These are phyloP conservation scores for Brasilioporus rufonigricans DNA, from an alignment of 768 basidiomycete genomes.

Conservation along the genomic window DNA sequence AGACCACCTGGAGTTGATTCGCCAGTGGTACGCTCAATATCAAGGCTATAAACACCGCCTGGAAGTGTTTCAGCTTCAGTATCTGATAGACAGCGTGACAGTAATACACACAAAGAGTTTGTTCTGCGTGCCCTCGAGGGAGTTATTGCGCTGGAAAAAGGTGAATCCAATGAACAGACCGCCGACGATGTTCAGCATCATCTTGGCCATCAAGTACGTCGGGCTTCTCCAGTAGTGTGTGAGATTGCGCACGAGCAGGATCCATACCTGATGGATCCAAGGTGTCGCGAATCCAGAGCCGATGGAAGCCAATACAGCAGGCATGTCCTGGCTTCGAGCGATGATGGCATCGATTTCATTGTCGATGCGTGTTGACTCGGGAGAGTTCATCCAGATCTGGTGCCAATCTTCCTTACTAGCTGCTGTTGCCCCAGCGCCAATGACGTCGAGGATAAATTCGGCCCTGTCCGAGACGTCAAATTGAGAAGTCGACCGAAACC, in stretches of 20 bases:
- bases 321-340: constrained; percentile 42
- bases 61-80: not conserved
- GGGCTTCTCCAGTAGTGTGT: constrained; percentile 55
- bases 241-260: constrained; percentile 45
- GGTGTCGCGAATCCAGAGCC: constrained; percentile 50
- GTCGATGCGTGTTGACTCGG: constrained; percentile 38
- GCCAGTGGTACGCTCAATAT: constrained; percentile 51
- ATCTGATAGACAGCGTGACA: no score
- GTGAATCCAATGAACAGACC: constrained; percentile 65
- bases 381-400: constrained; percentile 53
- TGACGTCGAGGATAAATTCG: constrained; percentile 67
- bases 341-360: constrained; percentile 48
- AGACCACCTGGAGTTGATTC: constrained; percentile 63
- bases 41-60: constrained; percentile 36
- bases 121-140: constrained; percentile 59
- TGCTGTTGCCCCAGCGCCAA: constrained; percentile 71
- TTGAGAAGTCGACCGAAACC: constrained; percentile 28
- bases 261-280: constrained; percentile 47
- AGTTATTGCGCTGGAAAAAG: constrained; percentile 54
- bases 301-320: constrained; percentile 31
- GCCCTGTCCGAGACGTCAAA: constrained; percentile 49
- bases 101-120: constrained; percentile 58
- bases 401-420: constrained; percentile 57
- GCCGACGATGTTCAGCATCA: constrained; percentile 50
- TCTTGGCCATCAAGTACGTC: constrained; percentile 58